Conservation (phyloP, 169 alveolate genomes). For the Eimeria zaria region DNA sequence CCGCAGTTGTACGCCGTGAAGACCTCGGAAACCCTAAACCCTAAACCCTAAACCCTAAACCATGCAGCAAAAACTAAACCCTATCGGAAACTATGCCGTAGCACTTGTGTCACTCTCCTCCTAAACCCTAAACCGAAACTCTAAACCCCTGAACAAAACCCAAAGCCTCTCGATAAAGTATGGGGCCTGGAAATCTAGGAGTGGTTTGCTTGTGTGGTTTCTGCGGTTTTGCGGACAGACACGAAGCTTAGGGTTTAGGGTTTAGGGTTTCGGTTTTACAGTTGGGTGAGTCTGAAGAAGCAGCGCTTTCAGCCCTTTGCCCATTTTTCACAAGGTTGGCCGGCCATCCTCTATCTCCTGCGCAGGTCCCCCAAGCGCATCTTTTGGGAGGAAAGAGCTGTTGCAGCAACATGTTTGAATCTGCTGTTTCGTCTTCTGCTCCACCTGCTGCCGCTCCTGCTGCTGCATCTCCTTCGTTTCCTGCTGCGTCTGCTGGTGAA, state of each 20-base stretch:
- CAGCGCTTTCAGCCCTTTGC: not conserved
- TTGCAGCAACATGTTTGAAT: not conserved
- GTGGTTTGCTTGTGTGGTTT: not conserved
- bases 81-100: no score
- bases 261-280: not conserved
- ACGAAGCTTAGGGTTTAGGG: not conserved
- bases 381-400: not conserved
- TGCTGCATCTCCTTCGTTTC: not conserved
- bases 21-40: not conserved
- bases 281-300: slow-evolving; percentile 17
- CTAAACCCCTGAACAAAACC: not conserved
- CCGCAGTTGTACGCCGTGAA: not conserved
- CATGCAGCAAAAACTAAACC: not conserved
- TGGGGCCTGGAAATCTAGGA: not conserved
- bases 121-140: not conserved
- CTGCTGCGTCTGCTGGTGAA: not conserved
- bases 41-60: not conserved
- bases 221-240: no score
- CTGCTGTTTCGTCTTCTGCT: not conserved
- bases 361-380: slow-evolving; percentile 23
- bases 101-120: no score
- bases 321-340: not conserved
- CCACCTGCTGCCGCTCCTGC: not conserved
- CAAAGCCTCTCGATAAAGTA: not conserved
- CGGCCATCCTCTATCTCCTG: slow-evolving; percentile 39